These are phyloP conservation scores for Sesbania bispinosa DNA, from an alignment of 306 rosid genomes.

Conservation along the genomic window DNA sequence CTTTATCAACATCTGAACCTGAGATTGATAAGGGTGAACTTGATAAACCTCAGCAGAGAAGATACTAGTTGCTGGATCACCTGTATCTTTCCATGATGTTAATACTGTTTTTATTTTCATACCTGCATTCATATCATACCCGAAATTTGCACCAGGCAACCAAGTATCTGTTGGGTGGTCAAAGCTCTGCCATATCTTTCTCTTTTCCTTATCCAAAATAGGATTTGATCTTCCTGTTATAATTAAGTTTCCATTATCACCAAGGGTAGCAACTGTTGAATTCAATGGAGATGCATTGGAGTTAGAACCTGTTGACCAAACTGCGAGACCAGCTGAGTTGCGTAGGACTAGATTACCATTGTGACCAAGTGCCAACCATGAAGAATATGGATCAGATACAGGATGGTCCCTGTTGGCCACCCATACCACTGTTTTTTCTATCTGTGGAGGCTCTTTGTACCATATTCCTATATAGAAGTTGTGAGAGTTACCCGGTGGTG, in stretches of 20 bases:
- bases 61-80: conserved; percentile 30
- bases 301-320: conserved; percentile 28
- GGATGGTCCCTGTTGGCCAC: too few relatives aligned
- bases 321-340: not conserved
- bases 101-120: not conserved
- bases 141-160: conserved; percentile 36
- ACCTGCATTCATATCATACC: conserved; percentile 17
- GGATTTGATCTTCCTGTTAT: not conserved
- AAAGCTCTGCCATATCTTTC: conserved; percentile 38
- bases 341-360: conserved; percentile 21
- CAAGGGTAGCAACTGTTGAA: conserved; percentile 11
- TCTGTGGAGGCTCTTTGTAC: conserved; percentile 19
- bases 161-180: too few relatives aligned
- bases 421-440: conserved; percentile 22
- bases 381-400: conserved; percentile 31
- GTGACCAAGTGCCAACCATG: not conserved
- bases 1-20: not conserved
- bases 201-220: not conserved
- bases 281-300: not conserved
- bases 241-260: conserved; percentile 32
- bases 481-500: not conserved
- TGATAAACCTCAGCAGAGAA: conserved; percentile 4
- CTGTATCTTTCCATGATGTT: conserved; percentile 24
- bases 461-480: conserved; percentile 38
- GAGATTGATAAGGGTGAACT: too few relatives aligned